Conservation (phyloP, 768 basidiomycete genomes). For the Auricularia heimuer region DNA sequence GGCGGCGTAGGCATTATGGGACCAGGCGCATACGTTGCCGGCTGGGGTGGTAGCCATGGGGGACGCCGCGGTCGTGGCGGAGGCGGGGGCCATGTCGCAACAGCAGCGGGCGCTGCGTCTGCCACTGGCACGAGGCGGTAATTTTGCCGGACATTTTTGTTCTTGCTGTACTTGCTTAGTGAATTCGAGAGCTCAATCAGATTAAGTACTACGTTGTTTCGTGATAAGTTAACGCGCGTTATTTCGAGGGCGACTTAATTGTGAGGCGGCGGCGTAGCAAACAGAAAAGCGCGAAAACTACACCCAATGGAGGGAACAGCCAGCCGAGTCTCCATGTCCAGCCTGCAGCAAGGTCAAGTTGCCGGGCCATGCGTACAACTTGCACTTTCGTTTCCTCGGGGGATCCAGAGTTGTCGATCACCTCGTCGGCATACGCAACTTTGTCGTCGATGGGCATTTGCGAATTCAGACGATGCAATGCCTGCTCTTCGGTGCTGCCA, state of each 20-base stretch:
- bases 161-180: neutral
- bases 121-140: neutral
- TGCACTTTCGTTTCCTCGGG: constrained; percentile 52
- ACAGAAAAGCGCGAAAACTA: constrained; percentile 13
- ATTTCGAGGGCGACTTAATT: neutral
- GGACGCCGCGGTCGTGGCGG: constrained; percentile 29
- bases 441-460: constrained; percentile 78
- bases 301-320: constrained; percentile 35
- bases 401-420: constrained; percentile 84
- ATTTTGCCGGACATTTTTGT: neutral
- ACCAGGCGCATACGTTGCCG: constrained; percentile 68
- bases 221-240: too few species aligned
- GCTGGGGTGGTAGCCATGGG: constrained; percentile 58
- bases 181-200: neutral
- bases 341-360: constrained; percentile 25
- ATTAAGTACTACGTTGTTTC: neutral
- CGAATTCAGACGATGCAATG: constrained; percentile 61
- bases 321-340: constrained; percentile 37
- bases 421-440: constrained; percentile 70
- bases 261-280: neutral
- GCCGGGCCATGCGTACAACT: constrained; percentile 34
- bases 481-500: constrained; percentile 51
- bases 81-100: constrained; percentile 14
- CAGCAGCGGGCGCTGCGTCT: neutral
- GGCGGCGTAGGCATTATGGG: constrained; percentile 71